Percentiles rank a stretch among this genome's conserved stretches.
These are phyloP conservation scores for Sordariomycetes sp. DNA, from an alignment of 2,329 filamentous ascomycete species.

Conservation along the genomic window DNA sequence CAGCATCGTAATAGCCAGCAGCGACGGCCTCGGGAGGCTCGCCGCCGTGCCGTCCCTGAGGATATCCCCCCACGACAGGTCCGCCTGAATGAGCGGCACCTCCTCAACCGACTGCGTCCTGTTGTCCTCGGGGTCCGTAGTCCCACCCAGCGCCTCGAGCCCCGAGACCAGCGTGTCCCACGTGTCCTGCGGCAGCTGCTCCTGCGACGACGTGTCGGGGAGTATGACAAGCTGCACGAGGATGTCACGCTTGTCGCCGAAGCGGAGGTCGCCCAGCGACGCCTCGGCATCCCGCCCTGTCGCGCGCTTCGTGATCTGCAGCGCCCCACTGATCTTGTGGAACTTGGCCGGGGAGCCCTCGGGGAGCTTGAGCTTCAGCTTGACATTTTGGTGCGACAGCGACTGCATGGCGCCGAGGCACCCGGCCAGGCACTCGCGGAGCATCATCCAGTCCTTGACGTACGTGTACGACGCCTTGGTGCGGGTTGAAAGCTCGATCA, in stretches of 20 bases:
- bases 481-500: constrained; percentile 91
- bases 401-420: constrained; percentile 87
- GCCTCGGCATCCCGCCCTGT: constrained; percentile 92
- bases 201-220: constrained; percentile 70
- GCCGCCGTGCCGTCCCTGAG: constrained; percentile 76
- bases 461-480: constrained; percentile 98
- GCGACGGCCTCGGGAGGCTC: constrained; percentile 76
- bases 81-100: constrained; percentile 86
- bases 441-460: constrained; percentile 99
- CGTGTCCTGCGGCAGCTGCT: constrained; percentile 79
- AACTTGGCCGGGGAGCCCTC: constrained; percentile 97
- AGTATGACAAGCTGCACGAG: constrained; percentile 88
- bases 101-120: constrained; percentile 81
- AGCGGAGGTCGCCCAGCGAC: constrained; percentile 78
- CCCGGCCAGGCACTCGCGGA: constrained; percentile 87
- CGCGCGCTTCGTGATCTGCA: constrained; percentile 92
- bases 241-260: constrained; percentile 89
- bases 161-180: constrained; percentile 98
- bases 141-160: constrained; percentile 80
- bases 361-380: constrained; percentile 82
- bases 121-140: constrained; percentile 75
- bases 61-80: constrained; percentile 87
- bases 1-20: constrained; percentile 92
- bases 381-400: constrained; percentile 95
- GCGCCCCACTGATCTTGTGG: constrained; percentile 91